Percentiles rank a stretch among this genome's conserved stretches.
Conservation (phyloP, 257 asterid genomes). For the Solanum tarapatanum region DNA sequence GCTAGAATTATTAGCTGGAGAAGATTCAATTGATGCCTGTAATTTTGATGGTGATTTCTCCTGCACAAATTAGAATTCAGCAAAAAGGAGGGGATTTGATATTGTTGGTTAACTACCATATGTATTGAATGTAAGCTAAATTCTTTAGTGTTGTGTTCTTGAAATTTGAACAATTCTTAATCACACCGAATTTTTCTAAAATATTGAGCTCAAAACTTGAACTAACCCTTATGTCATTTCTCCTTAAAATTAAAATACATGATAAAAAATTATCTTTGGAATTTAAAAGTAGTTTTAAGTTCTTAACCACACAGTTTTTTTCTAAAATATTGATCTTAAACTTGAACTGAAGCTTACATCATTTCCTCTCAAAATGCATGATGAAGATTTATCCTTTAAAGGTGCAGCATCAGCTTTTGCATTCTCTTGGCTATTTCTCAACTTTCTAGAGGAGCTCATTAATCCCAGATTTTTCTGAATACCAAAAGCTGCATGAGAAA, state of each 20-base stretch:
- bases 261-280: not conserved
- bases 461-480: conserved; percentile 28
- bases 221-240: not conserved
- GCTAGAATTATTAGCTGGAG: conserved; percentile 19
- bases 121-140: not conserved
- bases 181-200: not conserved
- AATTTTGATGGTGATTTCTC: conserved; percentile 24
- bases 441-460: conserved; percentile 32
- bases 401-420: conserved; percentile 26
- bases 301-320: not conserved
- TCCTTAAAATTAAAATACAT: not conserved
- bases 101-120: not conserved
- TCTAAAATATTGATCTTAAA: conserved; percentile 4
- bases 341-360: conserved; percentile 31
- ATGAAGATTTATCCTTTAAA: conserved; percentile 13
- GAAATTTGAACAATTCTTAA: not conserved
- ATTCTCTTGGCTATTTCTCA: conserved; percentile 21
- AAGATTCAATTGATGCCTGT: conserved; percentile 20
- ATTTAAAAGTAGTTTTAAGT: not conserved
- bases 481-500: conserved; percentile 30
- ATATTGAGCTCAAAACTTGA: not conserved
- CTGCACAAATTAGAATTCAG: conserved; percentile 17
- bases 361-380: conserved; percentile 24
- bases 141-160: not conserved
- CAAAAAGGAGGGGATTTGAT: not conserved